phyloP scores from a whole-genome alignment of 345 rosid genomes.

The Theobroma cacao region DNA sequence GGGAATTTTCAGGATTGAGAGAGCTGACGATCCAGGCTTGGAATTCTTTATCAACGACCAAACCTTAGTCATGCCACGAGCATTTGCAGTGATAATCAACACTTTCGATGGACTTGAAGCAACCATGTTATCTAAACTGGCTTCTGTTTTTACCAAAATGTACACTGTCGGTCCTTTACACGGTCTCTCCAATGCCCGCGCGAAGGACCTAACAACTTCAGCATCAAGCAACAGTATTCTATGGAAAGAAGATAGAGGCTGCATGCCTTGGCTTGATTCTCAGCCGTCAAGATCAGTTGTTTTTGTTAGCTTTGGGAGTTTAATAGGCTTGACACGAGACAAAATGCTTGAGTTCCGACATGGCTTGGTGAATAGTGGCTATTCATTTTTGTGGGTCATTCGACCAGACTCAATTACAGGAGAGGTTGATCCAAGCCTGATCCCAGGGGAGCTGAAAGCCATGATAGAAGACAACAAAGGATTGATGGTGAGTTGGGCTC shows the following conservation, averaged over 20 bases:
- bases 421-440: neutral
- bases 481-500: slow-evolving; percentile 37
- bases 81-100: slow-evolving; percentile 34
- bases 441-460: slow-evolving; percentile 10
- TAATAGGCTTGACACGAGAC: slow-evolving; percentile 14
- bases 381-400: slow-evolving; percentile 45
- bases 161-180: slow-evolving; percentile 43
- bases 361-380: slow-evolving; percentile 37
- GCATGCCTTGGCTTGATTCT: slow-evolving; percentile 43
- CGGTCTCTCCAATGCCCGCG: slow-evolving; percentile 12
- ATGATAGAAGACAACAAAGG: slow-evolving; percentile 14
- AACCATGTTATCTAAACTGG: slow-evolving; percentile 25
- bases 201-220: neutral
- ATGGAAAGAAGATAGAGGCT: slow-evolving; percentile 34
- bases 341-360: slow-evolving; percentile 41
- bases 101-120: slow-evolving; percentile 40
- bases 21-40: neutral
- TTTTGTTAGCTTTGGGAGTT: slow-evolving; percentile 48
- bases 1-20: neutral
- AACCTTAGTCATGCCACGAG: neutral
- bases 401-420: slow-evolving; percentile 23
- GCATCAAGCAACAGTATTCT: slow-evolving; percentile 21
- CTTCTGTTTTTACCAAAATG: slow-evolving; percentile 17
- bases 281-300: slow-evolving; percentile 36
- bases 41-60: neutral